Base-by-base conservation (phyloP, 306 rosid species). In the Rosa lucieae region DNA sequence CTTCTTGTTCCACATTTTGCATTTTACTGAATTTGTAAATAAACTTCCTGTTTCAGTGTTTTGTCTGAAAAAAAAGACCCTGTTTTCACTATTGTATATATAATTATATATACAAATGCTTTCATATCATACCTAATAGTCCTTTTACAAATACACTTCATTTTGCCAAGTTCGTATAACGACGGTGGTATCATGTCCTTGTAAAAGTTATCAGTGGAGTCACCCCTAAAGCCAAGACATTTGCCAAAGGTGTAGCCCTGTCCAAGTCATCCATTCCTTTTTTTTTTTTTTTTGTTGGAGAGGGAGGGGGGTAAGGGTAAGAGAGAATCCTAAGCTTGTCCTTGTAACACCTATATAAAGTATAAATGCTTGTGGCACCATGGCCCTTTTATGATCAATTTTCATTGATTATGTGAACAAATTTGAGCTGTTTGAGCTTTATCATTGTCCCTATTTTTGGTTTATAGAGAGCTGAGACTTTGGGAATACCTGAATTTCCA, bases 401-500 rank as follows among this genome's bases (percentile, higher is more conserved):
- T 26, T 62, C 65, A 43, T 75, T 26, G 29, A 26, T 10, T 14
- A 18, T 5, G 6, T 44, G 71, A 29, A 61, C 17, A 75, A 43
- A 26, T 14, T 62, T 65, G 21, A n/a, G 40, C 71, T 75, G 51
- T 74, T 75, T 17, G 2, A 12, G 39, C 11, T 11, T 13, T 29
- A 3, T 23, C 29, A 48, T 42, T 86, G 58, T 80, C 73, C 23
- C 72, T 58, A 10, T 67, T 84, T 83, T 21, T 78, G 79, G 78
- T 58, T 52, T 78, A 74, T 82, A 95, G 99, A 91, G 99, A 88
- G 99, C 99, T 56, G 89, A 83, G 29, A 67, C 90, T 39, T 83
- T 95, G 75, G 86, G 89, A 84, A 91, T 95, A 79, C 87, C 92
- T 61, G 99, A 95, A 84, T 95, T 95, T 88, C 99, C 98, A 63